Percentiles rank a stretch among this genome's conserved stretches.
Evolutionary conservation across 495 filamentous ascomycete species (phyloP).

Genomic region (Annulohypoxylon maeteangense): DNA sequence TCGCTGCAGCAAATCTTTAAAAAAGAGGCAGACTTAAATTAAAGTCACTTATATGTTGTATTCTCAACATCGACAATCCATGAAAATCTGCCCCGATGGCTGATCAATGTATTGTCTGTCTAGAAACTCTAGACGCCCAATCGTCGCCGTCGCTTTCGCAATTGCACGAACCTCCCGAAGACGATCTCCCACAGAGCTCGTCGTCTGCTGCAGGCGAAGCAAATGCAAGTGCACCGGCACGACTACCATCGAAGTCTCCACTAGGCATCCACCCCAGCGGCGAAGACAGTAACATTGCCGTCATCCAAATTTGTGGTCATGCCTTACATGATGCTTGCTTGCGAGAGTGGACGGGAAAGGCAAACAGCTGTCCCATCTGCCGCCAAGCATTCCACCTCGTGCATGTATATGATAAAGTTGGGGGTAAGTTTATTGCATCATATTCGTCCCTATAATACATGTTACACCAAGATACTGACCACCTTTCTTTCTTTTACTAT

Average conservation of each 20-base stretch:
- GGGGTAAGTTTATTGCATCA: slow-evolving; percentile 68
- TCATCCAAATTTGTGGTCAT: slow-evolving; percentile 79
- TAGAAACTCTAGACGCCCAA: slow-evolving; percentile 80
- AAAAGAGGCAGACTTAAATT: slow-evolving; percentile 40
- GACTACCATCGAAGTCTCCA: slow-evolving; percentile 48
- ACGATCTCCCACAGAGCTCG: slow-evolving; percentile 15
- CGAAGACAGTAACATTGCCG: slow-evolving; percentile 55
- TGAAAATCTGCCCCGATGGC: slow-evolving; percentile 68
- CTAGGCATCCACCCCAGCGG: slow-evolving; percentile 50
- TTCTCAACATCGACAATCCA: slow-evolving; percentile 45
- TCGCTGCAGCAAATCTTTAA: slow-evolving; percentile 27
- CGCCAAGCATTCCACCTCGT: slow-evolving; percentile 90
- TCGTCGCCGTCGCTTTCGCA: slow-evolving; percentile 41
- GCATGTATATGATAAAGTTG: slow-evolving; percentile 77
- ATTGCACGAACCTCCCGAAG: slow-evolving; percentile 29
- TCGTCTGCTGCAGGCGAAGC: slow-evolving; percentile 24
- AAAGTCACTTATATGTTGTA: slow-evolving; percentile 52
- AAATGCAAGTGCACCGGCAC: slow-evolving; percentile 43
- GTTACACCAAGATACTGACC: slow-evolving; percentile 34
- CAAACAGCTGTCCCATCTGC: slow-evolving; percentile 98
- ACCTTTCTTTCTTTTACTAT: slow-evolving; percentile 2
- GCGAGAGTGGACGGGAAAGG: slow-evolving; percentile 91
- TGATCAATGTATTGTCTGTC: slow-evolving; percentile 96
- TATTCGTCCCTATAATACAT: slow-evolving; percentile 5
- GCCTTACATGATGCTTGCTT: slow-evolving; percentile 91